Conservation (phyloP, 1,284 basidiomycete genomes). For the Sporisorium exsertum region DNA sequence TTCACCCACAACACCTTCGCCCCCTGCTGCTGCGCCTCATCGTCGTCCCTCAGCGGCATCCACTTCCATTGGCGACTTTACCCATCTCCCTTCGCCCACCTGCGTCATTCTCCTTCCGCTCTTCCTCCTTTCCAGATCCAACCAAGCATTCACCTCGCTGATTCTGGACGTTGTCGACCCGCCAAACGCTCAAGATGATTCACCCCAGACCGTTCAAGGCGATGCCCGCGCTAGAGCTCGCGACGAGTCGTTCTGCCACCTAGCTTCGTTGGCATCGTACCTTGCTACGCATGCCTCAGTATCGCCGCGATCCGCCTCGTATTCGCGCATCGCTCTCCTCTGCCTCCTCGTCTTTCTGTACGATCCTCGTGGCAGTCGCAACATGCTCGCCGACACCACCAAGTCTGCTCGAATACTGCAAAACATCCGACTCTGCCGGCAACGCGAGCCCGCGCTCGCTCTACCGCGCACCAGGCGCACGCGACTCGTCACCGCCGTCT, state of each 20-base stretch:
- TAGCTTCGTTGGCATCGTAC: slow-evolving; percentile 58
- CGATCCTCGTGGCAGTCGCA: slow-evolving; percentile 40
- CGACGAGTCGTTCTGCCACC: slow-evolving; percentile 34
- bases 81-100: slow-evolving; percentile 38
- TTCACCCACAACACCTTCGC: slow-evolving; percentile 11
- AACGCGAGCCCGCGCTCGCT: slow-evolving; percentile 51
- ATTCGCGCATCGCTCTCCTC: slow-evolving; percentile 51
- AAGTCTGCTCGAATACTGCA: slow-evolving; percentile 18
- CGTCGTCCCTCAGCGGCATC: slow-evolving; percentile 14
- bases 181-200: not conserved
- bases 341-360: slow-evolving; percentile 53
- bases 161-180: slow-evolving; percentile 30
- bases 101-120: slow-evolving; percentile 49
- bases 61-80: slow-evolving; percentile 25
- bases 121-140: slow-evolving; percentile 51
- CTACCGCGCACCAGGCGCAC: slow-evolving; percentile 43
- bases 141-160: slow-evolving; percentile 50
- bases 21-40: slow-evolving; percentile 3
- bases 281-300: slow-evolving; percentile 55
- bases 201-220: not conserved
- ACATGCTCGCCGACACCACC: slow-evolving; percentile 35
- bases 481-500: slow-evolving; percentile 51
- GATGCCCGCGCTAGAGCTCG: slow-evolving; percentile 19
- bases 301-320: slow-evolving; percentile 46
- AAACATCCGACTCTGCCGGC: slow-evolving; percentile 53